These are phyloP conservation scores for Macrophomina tecta DNA, from an alignment of 2,329 filamentous ascomycete species.

Conservation along the genomic window DNA sequence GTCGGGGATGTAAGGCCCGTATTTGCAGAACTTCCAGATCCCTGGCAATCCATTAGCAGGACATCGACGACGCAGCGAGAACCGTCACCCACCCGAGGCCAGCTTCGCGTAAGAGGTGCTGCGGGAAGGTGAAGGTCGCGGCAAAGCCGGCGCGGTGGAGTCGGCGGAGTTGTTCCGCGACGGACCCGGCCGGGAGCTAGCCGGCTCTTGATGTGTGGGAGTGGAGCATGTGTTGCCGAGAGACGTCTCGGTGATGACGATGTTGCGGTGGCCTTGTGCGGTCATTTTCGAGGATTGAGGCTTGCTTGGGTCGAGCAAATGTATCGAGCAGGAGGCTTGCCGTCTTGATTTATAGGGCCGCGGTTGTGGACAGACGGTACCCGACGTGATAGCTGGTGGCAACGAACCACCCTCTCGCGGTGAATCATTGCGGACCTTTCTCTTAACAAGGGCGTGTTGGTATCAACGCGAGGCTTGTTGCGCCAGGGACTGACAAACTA, in stretches of 20 bases:
- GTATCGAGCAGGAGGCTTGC: neutral
- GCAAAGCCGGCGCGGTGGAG: neutral
- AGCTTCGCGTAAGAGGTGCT: neutral
- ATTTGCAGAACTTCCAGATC: slow-evolving; percentile 16
- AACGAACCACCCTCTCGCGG: neutral
- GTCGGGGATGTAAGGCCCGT: slow-evolving; percentile 7
- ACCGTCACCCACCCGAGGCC: neutral
- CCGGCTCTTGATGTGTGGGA: neutral
- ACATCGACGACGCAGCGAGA: neutral
- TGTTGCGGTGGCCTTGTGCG: neutral
- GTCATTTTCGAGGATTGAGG: neutral
- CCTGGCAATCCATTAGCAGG: neutral
- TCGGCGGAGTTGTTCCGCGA: neutral
- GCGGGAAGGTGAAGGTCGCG: neutral
- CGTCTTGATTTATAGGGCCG: neutral
- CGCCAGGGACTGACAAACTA: neutral
- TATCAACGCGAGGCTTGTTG: neutral
- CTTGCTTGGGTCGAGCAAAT: too few species aligned
- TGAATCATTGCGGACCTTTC: neutral
- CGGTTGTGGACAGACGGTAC: neutral
- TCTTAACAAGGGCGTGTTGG: neutral
- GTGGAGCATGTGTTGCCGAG: neutral
- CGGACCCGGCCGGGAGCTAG: neutral
- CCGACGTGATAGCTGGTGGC: neutral
- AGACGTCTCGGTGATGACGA: neutral